phyloP scores from a whole-genome alignment of 352 stramenopile genomes.

The Pythium rhizo-oryzae region DNA sequence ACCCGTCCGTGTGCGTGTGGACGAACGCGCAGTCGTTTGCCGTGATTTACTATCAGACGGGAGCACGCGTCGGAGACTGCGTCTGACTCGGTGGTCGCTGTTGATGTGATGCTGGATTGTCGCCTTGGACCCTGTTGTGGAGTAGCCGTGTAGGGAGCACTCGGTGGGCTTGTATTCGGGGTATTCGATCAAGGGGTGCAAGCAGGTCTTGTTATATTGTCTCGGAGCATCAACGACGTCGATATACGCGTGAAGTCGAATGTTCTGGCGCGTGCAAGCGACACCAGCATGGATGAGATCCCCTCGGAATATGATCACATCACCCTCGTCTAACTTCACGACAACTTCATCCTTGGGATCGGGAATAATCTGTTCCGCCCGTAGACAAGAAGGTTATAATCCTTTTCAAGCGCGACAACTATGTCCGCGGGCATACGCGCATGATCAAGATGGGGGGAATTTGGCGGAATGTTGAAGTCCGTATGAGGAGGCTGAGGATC shows the following conservation, averaged over 20 bases:
- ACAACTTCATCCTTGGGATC: conserved; percentile 3
- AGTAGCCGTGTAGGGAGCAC: conserved; percentile 3
- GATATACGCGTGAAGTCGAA: conserved; percentile 10
- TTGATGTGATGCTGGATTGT: conserved; percentile 2
- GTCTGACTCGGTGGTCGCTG: neutral
- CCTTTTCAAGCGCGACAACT: conserved; percentile 5
- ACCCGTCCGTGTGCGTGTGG: too few species aligned
- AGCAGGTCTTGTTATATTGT: neutral
- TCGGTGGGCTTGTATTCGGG: neutral
- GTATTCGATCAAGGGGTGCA: conserved; percentile 6
- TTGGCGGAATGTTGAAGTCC: conserved; percentile 2
- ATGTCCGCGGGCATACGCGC: neutral
- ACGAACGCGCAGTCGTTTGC: too few species aligned
- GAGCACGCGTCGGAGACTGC: too few species aligned
- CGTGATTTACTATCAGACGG: too few species aligned
- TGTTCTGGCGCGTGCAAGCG: conserved; percentile 1
- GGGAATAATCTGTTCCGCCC: neutral
- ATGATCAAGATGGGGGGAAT: conserved; percentile 4
- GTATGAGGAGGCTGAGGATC: neutral
- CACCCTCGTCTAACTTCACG: conserved; percentile 1
- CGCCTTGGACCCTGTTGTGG: neutral
- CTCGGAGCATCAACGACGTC: neutral
- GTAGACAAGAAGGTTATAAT: neutral
- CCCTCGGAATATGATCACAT: conserved; percentile 10
- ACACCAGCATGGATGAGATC: conserved; percentile 6